Evolutionary conservation across 208 protist genomes (phyloP).

Genomic region (Leishmania tarentolae): DNA sequence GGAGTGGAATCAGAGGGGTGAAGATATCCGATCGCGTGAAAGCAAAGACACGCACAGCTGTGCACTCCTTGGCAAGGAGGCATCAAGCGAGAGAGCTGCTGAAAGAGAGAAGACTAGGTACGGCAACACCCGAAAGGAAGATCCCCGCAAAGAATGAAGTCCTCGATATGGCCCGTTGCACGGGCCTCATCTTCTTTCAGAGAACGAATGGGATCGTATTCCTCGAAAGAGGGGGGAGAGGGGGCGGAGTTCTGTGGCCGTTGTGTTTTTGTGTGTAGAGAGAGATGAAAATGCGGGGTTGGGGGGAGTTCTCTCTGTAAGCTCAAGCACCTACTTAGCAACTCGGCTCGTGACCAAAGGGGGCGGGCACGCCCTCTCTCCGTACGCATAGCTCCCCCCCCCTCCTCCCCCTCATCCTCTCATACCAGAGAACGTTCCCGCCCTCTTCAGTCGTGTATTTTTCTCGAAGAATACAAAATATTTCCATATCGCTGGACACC

Average conservation of each 20-base stretch:
- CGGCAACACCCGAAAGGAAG: neutral
- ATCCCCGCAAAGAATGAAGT: neutral
- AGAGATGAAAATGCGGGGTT: too few species aligned
- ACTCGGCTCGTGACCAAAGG: neutral
- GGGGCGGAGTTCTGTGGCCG: neutral
- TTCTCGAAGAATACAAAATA: neutral
- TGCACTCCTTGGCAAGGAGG: neutral
- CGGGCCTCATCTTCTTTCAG: neutral
- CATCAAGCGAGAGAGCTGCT: neutral
- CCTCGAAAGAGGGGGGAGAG: neutral
- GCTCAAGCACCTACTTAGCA: neutral
- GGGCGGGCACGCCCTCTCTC: neutral
- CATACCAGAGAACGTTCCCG: neutral
- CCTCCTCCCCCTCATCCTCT: neutral
- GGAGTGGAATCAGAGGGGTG: neutral
- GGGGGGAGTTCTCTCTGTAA: neutral
- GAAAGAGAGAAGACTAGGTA: neutral
- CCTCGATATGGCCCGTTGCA: neutral
- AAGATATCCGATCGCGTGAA: neutral
- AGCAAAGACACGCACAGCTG: neutral
- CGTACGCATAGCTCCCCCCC: neutral
- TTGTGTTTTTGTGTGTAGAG: too few species aligned
- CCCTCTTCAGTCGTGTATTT: neutral
- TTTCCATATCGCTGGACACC: neutral
- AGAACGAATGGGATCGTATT: neutral